Percentiles rank a stretch among this genome's conserved stretches.
phyloP scores from a whole-genome alignment of 192 early-diverging fungal species.

The Coemansia sp. region DNA sequence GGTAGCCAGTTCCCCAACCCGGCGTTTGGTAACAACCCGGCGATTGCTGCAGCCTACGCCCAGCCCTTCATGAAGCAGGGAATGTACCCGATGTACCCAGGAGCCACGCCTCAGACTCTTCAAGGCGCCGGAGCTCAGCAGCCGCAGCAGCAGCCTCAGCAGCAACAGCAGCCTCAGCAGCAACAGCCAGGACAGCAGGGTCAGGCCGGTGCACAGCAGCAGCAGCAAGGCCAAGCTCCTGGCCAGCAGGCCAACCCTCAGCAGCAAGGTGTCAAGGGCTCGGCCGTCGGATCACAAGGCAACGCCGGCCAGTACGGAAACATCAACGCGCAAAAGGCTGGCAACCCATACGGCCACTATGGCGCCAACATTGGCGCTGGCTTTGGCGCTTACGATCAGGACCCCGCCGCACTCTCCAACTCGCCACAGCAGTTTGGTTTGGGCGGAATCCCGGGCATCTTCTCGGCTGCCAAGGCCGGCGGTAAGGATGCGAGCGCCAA shows the following conservation, averaged over 20 bases:
- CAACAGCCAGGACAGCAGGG: conserved; percentile 34
- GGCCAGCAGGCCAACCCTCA: conserved; percentile 32
- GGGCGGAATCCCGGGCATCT: conserved; percentile 51
- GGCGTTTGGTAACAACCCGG: conserved; percentile 71
- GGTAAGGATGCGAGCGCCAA: conserved; percentile 43
- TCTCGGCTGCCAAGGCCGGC: conserved; percentile 41
- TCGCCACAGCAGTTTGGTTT: conserved; percentile 54
- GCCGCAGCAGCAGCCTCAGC: conserved; percentile 36
- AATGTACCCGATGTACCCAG: conserved; percentile 83
- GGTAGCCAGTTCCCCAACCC: conserved; percentile 79
- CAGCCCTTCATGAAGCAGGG: conserved; percentile 91
- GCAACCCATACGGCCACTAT: conserved; percentile 54
- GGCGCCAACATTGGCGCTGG: conserved; percentile 47
- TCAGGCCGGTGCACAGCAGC: conserved; percentile 24
- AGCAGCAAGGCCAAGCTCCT: conserved; percentile 25
- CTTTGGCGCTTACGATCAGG: conserved; percentile 52
- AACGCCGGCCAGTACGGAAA: conserved; percentile 38
- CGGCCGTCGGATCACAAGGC: conserved; percentile 24
- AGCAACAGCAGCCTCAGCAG: conserved; percentile 45
- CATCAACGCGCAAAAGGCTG: conserved; percentile 53
- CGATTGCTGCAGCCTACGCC: conserved; percentile 71
- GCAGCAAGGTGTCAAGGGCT: conserved; percentile 41
- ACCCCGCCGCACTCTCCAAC: conserved; percentile 43
- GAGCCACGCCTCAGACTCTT: conserved; percentile 32
- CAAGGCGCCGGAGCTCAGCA: conserved; percentile 40